Conservation (phyloP, 495 filamentous ascomycete genomes). For the Amphirosellinia nigrospora region DNA sequence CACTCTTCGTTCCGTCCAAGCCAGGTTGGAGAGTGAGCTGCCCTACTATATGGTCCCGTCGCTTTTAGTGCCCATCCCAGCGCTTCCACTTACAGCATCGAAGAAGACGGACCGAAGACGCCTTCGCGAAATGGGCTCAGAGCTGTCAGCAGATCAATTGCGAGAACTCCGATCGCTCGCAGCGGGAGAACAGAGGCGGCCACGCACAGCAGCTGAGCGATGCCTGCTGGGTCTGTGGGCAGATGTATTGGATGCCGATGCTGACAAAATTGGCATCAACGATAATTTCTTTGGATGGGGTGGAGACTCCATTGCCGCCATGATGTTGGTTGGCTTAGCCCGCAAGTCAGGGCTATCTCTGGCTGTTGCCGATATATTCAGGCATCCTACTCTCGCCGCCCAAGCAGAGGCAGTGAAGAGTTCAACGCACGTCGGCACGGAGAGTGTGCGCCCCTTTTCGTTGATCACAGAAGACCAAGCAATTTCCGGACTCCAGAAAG, state of each 20-base stretch:
- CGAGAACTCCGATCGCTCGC: not conserved
- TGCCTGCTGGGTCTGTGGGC: not conserved
- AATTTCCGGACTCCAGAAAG: not conserved
- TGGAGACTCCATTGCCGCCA: not conserved
- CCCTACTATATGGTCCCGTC: conserved; percentile 38
- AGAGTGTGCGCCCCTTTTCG: not conserved
- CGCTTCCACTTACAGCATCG: conserved; percentile 21
- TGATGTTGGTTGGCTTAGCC: not conserved
- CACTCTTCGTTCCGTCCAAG: not conserved
- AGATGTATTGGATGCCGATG: not conserved
- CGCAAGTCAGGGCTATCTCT: not conserved
- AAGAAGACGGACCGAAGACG: conserved; percentile 25
- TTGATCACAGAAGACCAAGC: not conserved
- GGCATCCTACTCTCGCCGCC: conserved; percentile 1
- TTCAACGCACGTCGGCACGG: not conserved
- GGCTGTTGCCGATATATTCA: not conserved
- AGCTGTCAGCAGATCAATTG: not conserved
- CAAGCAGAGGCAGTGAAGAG: not conserved
- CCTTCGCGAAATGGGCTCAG: not conserved
- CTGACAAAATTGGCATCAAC: not conserved
- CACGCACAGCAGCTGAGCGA: not conserved
- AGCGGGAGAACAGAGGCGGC: not conserved
- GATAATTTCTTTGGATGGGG: conserved; percentile 6
- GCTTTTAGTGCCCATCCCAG: conserved; percentile 26
- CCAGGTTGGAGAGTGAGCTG: conserved; percentile 11